phyloP scores from a whole-genome alignment of 2,329 filamentous ascomycete genomes.

The Parascedosporium putredinis region DNA sequence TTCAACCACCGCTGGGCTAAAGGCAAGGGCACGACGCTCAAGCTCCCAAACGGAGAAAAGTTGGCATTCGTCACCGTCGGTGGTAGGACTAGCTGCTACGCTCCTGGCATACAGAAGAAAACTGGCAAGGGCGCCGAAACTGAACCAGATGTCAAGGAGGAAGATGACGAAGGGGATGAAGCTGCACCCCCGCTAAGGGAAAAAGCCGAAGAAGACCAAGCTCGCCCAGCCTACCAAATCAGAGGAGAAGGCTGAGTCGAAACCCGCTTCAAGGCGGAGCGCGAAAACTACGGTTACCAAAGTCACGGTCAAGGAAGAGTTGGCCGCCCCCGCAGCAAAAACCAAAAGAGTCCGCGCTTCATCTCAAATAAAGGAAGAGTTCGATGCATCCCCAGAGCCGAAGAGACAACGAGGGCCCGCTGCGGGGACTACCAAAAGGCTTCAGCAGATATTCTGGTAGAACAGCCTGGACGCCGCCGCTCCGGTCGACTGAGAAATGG shows the following conservation, averaged over 20 bases:
- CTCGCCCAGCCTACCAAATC: slow-evolving; percentile 6
- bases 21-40: slow-evolving; percentile 61
- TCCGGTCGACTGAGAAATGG: slow-evolving; percentile 18
- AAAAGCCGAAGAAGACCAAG: slow-evolving; percentile 15
- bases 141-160: slow-evolving; percentile 13
- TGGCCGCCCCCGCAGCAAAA: slow-evolving; percentile 11
- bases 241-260: background rate
- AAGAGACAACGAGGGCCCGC: slow-evolving; percentile 3
- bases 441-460: background rate
- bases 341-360: slow-evolving; percentile 12
- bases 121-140: slow-evolving; percentile 19
- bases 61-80: slow-evolving; percentile 83
- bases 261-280: background rate
- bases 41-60: slow-evolving; percentile 73
- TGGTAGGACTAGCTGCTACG: slow-evolving; percentile 81
- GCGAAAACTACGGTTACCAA: slow-evolving; percentile 9
- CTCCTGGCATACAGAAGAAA: slow-evolving; percentile 81
- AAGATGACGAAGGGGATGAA: slow-evolving; percentile 18
- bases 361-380: slow-evolving; percentile 16
- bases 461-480: slow-evolving; percentile 14
- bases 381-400: background rate
- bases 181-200: slow-evolving; percentile 15
- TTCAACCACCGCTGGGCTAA: slow-evolving; percentile 88
- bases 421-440: background rate
- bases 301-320: slow-evolving; percentile 20